Conservation (phyloP, 345 rosid genomes). For the Firmiana major region DNA sequence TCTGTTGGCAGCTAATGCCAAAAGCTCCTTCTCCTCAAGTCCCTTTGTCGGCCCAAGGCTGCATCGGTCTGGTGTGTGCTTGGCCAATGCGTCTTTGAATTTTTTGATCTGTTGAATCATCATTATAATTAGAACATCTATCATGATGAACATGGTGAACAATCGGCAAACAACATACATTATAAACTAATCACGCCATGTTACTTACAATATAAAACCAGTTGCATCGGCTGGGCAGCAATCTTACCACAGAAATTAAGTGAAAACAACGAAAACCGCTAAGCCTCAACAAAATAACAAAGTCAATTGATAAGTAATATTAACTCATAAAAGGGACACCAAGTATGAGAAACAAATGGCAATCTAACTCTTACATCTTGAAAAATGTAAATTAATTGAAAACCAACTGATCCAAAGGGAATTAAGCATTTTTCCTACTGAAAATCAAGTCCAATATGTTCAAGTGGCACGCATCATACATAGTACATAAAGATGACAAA, state of each 20-base stretch:
- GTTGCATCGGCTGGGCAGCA: background rate
- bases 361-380: background rate
- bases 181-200: background rate
- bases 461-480: background rate
- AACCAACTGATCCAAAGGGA: background rate
- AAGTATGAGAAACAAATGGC: background rate
- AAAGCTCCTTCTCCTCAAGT: slow-evolving; percentile 84
- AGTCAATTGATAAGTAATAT: background rate
- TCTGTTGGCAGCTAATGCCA: slow-evolving; percentile 79
- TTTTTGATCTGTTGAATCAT: slow-evolving; percentile 64
- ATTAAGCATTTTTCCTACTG: background rate
- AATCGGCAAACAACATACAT: too few relatives aligned
- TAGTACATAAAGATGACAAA: background rate
- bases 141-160: too few relatives aligned
- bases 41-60: slow-evolving; percentile 81
- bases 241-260: background rate
- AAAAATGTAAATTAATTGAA: background rate
- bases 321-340: background rate
- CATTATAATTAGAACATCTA: background rate
- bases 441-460: background rate
- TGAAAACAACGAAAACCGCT: background rate
- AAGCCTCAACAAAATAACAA: background rate
- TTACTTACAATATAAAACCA: background rate
- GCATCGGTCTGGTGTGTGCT: slow-evolving; percentile 72
- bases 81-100: slow-evolving; percentile 85